phyloP scores from a whole-genome alignment of 2,329 filamentous ascomycete species.

The Parasarocladium wereldwijsianum region DNA sequence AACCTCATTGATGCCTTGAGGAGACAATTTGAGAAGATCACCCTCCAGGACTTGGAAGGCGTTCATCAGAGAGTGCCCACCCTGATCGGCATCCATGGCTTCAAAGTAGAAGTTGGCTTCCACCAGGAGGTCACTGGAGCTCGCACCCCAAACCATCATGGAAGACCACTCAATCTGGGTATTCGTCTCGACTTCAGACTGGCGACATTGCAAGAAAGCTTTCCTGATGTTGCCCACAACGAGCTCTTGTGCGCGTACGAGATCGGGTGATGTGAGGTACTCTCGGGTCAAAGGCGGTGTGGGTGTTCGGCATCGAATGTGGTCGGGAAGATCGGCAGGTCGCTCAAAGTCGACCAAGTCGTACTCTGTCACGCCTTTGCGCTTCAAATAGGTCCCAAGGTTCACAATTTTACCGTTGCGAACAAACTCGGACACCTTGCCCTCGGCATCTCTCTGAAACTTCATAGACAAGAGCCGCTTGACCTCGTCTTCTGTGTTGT shows the following conservation, averaged over 20 bases:
- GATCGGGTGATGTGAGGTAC: slow-evolving; percentile 25
- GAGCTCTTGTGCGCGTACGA: slow-evolving; percentile 27
- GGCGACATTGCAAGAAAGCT: slow-evolving; percentile 28
- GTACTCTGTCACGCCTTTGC: slow-evolving; percentile 37
- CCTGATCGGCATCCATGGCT: slow-evolving; percentile 22
- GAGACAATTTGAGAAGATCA: slow-evolving; percentile 26
- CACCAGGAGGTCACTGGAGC: slow-evolving; percentile 26
- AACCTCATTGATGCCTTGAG: slow-evolving; percentile 26
- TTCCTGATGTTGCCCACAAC: slow-evolving; percentile 28
- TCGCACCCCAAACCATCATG: slow-evolving; percentile 27
- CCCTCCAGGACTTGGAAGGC: slow-evolving; percentile 27
- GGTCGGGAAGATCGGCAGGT: slow-evolving; percentile 25
- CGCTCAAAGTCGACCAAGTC: slow-evolving; percentile 32
- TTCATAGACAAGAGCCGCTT: slow-evolving; percentile 35
- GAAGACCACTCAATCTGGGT: slow-evolving; percentile 23
- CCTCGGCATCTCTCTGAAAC: slow-evolving; percentile 35
- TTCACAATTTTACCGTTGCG: slow-evolving; percentile 37
- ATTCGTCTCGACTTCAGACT: slow-evolving; percentile 23
- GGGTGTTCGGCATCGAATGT: slow-evolving; percentile 28
- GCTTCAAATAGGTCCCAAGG: slow-evolving; percentile 34
- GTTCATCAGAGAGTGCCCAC: slow-evolving; percentile 23
- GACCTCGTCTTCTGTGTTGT: slow-evolving; percentile 38
- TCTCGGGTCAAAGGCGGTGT: slow-evolving; percentile 26
- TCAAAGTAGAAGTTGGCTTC: slow-evolving; percentile 29
- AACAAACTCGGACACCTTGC: slow-evolving; percentile 36